phyloP scores from a whole-genome alignment of 345 rosid species.

The Citrus trifoliata region DNA sequence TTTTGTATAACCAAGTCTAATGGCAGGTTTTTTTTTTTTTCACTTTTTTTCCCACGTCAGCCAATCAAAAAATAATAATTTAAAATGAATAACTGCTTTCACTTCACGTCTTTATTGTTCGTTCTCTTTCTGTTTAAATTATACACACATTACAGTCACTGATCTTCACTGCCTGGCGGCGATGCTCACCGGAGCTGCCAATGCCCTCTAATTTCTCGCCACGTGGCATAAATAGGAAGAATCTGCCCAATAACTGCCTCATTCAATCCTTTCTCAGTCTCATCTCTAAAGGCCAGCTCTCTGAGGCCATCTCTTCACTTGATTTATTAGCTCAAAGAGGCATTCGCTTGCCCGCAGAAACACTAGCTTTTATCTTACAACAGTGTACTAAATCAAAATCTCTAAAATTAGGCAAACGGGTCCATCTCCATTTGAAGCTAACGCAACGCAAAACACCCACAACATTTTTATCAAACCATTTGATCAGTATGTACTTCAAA shows the following conservation, averaged over 20 bases:
- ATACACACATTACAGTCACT: not conserved
- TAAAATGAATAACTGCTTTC: too few relatives aligned
- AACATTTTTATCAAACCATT: slow-evolving; percentile 48
- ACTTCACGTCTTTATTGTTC: too few relatives aligned
- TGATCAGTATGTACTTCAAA: slow-evolving; percentile 47
- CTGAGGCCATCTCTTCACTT: slow-evolving; percentile 52
- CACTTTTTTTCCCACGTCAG: too few relatives aligned
- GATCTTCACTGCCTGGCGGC: not conserved
- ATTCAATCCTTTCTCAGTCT: slow-evolving; percentile 32
- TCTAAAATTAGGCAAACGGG: slow-evolving; percentile 57
- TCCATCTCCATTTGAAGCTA: slow-evolving; percentile 80
- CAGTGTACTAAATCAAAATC: slow-evolving; percentile 46
- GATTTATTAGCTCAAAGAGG: slow-evolving; percentile 45
- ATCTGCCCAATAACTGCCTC: slow-evolving; percentile 32
- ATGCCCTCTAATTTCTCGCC: slow-evolving; percentile 31
- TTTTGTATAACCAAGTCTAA: too few relatives aligned
- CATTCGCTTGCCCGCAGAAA: slow-evolving; percentile 47
- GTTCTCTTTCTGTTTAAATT: too few relatives aligned
- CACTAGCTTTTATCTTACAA: slow-evolving; percentile 42
- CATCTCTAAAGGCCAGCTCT: slow-evolving; percentile 37
- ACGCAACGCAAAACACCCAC: slow-evolving; percentile 49
- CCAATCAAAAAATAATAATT: too few relatives aligned
- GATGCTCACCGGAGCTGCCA: slow-evolving; percentile 22
- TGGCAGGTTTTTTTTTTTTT: too few relatives aligned
- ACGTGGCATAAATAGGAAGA: slow-evolving; percentile 27